Percentiles rank a stretch among this genome's conserved stretches.
Evolutionary conservation across 2,329 filamentous ascomycete genomes (phyloP).

Genomic region (Penicillium sp.): DNA sequence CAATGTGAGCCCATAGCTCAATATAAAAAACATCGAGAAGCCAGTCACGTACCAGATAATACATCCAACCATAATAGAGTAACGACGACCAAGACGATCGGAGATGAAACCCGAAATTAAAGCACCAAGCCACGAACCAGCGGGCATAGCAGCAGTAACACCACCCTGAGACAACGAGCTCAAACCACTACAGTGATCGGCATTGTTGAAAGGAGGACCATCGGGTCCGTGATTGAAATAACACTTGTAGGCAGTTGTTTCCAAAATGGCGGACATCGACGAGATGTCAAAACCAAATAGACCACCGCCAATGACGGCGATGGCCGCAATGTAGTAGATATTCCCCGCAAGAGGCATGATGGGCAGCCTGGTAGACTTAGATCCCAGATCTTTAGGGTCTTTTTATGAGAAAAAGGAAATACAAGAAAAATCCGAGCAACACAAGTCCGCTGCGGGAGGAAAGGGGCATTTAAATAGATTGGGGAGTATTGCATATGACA

Average conservation of each 20-base stretch:
- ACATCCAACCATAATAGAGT: constrained; percentile 53
- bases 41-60: constrained; percentile 44
- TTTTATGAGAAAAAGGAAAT: not conserved
- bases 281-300: constrained; percentile 60
- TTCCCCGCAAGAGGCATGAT: constrained; percentile 13
- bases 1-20: not conserved
- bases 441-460: not conserved
- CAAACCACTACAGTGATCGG: not conserved
- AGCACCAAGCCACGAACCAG: constrained; percentile 43
- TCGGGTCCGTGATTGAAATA: constrained; percentile 17
- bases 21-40: not conserved
- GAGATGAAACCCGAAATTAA: constrained; percentile 53
- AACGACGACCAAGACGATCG: constrained; percentile 43
- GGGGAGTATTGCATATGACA: constrained; percentile 1
- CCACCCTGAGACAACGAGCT: constrained; percentile 30
- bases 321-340: constrained; percentile 15
- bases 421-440: not conserved
- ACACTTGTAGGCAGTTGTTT: constrained; percentile 10
- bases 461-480: constrained; percentile 2
- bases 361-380: not conserved
- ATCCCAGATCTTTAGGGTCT: not conserved
- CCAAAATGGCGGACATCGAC: constrained; percentile 48
- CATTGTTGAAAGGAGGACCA: constrained; percentile 8
- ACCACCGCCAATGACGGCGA: constrained; percentile 45
- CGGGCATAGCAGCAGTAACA: constrained; percentile 40